phyloP scores from a whole-genome alignment of 768 basidiomycete species.

The Tricholoma matsutake region DNA sequence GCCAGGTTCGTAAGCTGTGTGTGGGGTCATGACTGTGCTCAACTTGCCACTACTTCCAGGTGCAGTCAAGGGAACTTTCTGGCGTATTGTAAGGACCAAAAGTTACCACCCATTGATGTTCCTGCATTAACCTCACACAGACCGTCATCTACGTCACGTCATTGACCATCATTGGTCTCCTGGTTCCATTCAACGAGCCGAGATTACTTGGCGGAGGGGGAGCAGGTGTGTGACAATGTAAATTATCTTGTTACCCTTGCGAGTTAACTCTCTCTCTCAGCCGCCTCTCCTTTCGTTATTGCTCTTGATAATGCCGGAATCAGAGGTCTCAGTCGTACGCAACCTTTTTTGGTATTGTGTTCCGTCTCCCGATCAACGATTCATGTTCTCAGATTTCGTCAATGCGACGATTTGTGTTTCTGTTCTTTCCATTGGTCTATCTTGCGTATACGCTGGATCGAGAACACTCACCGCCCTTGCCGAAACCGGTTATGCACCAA shows the following conservation, averaged over 20 bases:
- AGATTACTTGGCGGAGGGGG: slow-evolving; percentile 37
- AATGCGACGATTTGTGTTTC: slow-evolving; percentile 45
- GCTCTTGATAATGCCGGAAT: slow-evolving; percentile 38
- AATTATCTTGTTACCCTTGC: not conserved
- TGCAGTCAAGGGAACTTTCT: slow-evolving; percentile 47
- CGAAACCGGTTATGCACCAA: slow-evolving; percentile 47
- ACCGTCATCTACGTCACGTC: slow-evolving; percentile 45
- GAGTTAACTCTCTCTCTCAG: slow-evolving; percentile 1
- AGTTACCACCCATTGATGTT: not conserved
- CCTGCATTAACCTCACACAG: slow-evolving; percentile 13
- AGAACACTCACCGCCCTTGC: slow-evolving; percentile 44
- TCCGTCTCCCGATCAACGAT: not conserved
- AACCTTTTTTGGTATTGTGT: not conserved
- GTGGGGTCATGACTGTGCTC: not conserved
- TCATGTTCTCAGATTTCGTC: slow-evolving; percentile 29
- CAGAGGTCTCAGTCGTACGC: slow-evolving; percentile 39
- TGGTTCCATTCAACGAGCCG: slow-evolving; percentile 34
- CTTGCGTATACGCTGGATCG: slow-evolving; percentile 45
- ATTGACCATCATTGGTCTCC: slow-evolving; percentile 40
- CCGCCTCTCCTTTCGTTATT: slow-evolving; percentile 46
- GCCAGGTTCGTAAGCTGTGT: slow-evolving; percentile 19
- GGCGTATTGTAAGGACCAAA: slow-evolving; percentile 38
- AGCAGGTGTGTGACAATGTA: slow-evolving; percentile 18
- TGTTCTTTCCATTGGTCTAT: slow-evolving; percentile 44
- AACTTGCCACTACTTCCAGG: slow-evolving; percentile 7